phyloP scores from a whole-genome alignment of 305 asterid species.

The Plantago lanceolata region DNA sequence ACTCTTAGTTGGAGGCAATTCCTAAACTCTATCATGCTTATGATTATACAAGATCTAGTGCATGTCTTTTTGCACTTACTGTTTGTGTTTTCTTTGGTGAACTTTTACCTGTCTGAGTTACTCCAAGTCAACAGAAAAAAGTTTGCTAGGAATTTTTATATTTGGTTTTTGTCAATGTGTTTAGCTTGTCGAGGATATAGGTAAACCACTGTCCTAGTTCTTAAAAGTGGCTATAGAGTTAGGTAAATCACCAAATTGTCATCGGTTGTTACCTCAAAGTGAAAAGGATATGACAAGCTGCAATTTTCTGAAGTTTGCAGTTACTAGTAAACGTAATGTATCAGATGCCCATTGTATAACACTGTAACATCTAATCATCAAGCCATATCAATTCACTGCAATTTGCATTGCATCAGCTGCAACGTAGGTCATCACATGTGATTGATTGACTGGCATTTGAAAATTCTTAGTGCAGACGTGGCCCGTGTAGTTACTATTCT shows the following conservation, averaged over 20 bases:
- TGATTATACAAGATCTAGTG: background rate
- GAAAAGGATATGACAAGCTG: background rate
- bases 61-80: background rate
- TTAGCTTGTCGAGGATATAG: background rate
- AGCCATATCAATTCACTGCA: too few species aligned
- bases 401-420: too few species aligned
- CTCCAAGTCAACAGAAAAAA: background rate
- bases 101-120: background rate
- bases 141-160: background rate
- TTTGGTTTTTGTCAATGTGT: background rate
- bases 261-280: background rate
- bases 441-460: too few species aligned
- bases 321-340: too few species aligned
- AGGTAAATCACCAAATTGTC: background rate
- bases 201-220: background rate
- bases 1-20: slow-evolving; percentile 9
- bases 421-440: too few species aligned
- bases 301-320: too few species aligned
- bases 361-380: too few species aligned
- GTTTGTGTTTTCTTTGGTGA: background rate
- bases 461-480: too few species aligned
- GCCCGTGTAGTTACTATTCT: too few species aligned
- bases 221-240: background rate
- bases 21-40: background rate
- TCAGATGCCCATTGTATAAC: too few species aligned